phyloP scores from a whole-genome alignment of 345 rosid genomes.

The Eucalyptus polybractea region DNA sequence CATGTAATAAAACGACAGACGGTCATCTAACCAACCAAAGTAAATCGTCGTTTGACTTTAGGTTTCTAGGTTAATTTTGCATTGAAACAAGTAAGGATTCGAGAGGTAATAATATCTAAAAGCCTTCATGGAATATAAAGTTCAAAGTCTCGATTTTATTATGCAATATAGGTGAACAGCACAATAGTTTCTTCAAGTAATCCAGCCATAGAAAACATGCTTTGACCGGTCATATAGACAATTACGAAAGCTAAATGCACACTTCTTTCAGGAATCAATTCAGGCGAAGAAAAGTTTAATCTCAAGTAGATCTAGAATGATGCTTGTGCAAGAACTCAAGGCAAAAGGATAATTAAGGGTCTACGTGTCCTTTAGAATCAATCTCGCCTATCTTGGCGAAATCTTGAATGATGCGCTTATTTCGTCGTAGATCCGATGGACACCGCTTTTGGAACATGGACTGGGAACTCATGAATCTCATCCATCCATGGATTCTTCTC shows the following conservation, averaged over 20 bases:
- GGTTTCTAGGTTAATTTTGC: background rate
- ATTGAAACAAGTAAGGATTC: background rate
- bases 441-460: conserved; percentile 7
- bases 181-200: background rate
- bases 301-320: background rate
- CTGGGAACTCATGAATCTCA: conserved; percentile 25
- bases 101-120: background rate
- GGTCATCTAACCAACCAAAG: background rate
- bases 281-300: background rate
- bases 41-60: background rate
- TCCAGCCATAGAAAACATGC: background rate
- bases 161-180: background rate
- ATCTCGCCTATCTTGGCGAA: background rate
- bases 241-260: background rate
- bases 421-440: background rate
- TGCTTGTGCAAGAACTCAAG: background rate
- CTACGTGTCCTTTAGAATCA: background rate
- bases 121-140: background rate
- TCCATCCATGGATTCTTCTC: conserved; percentile 52
- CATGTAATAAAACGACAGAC: background rate
- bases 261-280: background rate
- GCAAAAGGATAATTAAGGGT: background rate
- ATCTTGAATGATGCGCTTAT: background rate
- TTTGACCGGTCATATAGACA: background rate
- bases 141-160: background rate